phyloP scores from a whole-genome alignment of 345 rosid genomes.

The Gynandropsis gynandra region DNA sequence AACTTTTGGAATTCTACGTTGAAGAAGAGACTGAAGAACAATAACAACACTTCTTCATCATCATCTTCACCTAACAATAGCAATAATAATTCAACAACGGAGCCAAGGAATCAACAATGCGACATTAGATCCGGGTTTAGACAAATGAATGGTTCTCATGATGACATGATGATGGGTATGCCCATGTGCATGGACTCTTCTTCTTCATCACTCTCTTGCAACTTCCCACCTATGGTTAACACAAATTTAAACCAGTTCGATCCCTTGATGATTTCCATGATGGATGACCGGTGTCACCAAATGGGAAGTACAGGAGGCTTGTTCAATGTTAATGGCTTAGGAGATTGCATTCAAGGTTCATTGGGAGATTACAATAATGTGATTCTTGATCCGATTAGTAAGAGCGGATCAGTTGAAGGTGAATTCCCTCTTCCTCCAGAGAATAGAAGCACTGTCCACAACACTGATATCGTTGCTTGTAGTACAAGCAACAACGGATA shows the following conservation, averaged over 20 bases:
- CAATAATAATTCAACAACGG: constrained; percentile 42
- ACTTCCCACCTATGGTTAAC: constrained; percentile 18
- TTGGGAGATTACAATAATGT: constrained; percentile 29
- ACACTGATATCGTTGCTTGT: constrained; percentile 25
- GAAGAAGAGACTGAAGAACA: constrained; percentile 58
- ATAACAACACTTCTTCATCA: constrained; percentile 28
- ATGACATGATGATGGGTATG: constrained; percentile 32
- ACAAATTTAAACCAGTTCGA: constrained; percentile 37
- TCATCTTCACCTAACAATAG: constrained; percentile 55
- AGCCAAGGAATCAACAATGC: constrained; percentile 31
- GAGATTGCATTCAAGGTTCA: too few relatives aligned
- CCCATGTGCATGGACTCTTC: constrained; percentile 46
- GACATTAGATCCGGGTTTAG: constrained; percentile 28
- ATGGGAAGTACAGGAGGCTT: constrained; percentile 27
- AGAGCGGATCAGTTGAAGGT: constrained; percentile 32
- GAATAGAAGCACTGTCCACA: constrained; percentile 13
- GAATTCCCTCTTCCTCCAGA: constrained; percentile 49
- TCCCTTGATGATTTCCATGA: constrained; percentile 29
- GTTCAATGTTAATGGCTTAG: constrained; percentile 32
- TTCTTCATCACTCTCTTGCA: constrained; percentile 43
- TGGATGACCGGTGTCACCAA: constrained; percentile 35
- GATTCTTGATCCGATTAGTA: constrained; percentile 30
- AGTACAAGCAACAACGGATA: constrained; percentile 36
- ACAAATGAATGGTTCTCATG: constrained; percentile 39
- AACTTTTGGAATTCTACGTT: constrained; percentile 90